Conservation (phyloP, 345 rosid species). For the Luvunga scandens region DNA sequence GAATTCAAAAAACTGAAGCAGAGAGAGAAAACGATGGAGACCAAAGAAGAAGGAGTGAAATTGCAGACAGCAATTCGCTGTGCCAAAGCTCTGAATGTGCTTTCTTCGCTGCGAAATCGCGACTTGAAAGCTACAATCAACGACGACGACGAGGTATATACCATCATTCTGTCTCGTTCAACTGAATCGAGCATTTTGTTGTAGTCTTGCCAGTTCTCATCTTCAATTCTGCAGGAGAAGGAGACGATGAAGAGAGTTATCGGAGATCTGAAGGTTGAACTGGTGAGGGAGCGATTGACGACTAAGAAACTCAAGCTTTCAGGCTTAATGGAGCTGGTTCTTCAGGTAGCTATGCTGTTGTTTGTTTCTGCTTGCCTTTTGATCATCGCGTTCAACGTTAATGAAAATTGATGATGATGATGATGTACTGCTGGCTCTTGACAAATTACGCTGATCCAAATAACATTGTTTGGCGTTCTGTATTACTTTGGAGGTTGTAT, state of each 20-base stretch:
- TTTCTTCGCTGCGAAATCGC: slow-evolving; percentile 12
- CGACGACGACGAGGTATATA: slow-evolving; percentile 8
- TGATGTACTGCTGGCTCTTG: no score
- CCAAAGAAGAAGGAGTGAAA: slow-evolving; percentile 12
- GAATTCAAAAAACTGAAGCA: neutral
- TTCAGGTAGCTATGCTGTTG: slow-evolving; percentile 20
- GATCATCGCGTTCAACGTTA: slow-evolving; percentile 7
- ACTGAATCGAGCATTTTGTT: neutral
- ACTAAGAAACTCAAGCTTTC: slow-evolving; percentile 24
- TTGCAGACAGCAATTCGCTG: slow-evolving; percentile 23
- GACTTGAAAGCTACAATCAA: neutral
- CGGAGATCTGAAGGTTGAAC: slow-evolving; percentile 19
- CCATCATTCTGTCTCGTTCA: neutral
- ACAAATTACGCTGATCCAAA: neutral
- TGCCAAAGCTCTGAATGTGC: slow-evolving; percentile 24
- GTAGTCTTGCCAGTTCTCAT: neutral
- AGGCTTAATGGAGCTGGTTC: slow-evolving; percentile 23
- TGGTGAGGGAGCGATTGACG: slow-evolving; percentile 29
- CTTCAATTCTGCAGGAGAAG: slow-evolving; percentile 12
- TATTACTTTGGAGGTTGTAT: no score
- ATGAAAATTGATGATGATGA: no score
- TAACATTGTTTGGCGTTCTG: neutral
- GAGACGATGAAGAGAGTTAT: slow-evolving; percentile 20
- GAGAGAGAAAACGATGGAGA: slow-evolving; percentile 5
- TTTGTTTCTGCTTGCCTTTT: slow-evolving; percentile 15